Base-by-base conservation (phyloP, 345 rosid genomes). In the Sonneratia caseolaris region DNA sequence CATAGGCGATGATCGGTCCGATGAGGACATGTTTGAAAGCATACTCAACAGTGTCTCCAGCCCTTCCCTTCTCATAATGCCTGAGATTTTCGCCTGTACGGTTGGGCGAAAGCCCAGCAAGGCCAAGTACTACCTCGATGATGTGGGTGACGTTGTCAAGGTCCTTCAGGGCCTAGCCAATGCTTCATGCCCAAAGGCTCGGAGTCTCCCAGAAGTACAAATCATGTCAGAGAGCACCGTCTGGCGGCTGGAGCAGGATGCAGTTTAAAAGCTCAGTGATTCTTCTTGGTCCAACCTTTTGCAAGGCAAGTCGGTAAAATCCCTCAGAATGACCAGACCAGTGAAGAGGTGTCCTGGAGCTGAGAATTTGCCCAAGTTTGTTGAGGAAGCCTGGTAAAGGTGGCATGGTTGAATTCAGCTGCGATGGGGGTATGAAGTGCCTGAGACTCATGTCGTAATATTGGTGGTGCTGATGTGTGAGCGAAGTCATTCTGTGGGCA, bases 1-100 rank as follows among this genome's bases (percentile, higher is more conserved):
- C 73, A 80, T 92, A 71, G 96, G 96, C 37, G 97, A 92, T 75
- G 97, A 92, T 81, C 84, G 85, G 86, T 92, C 96, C 16, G 97
- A 92, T 74, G 96, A 92, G 71, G 97, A 92, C 80, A 92, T 92
- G 97, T 92, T 92, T 74, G 87, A 89, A 78, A 88, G 93, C 81
- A 86, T 89, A 78, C 75, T 79, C 51, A 82, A 78, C 75, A 80
- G 82, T n/a, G 81, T 82, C 71, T 79, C 86, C 40, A 68, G 77
- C 76, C 83, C 87, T 7, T 83, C 86, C 48, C 77, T 85, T 70
- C 87, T 87, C 19, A 68, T 56, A 59, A 70, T 81, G 73, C 96
- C 93, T 0, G 96, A 92, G 79, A 86, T 92, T 35, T 88, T 88
- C 45, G 97, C 97, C 9, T 89, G 97, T 85, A 92, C 96, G 0